These are phyloP conservation scores for Cryomyces minteri DNA, from an alignment of 495 filamentous ascomycete species.

Conservation along the genomic window DNA sequence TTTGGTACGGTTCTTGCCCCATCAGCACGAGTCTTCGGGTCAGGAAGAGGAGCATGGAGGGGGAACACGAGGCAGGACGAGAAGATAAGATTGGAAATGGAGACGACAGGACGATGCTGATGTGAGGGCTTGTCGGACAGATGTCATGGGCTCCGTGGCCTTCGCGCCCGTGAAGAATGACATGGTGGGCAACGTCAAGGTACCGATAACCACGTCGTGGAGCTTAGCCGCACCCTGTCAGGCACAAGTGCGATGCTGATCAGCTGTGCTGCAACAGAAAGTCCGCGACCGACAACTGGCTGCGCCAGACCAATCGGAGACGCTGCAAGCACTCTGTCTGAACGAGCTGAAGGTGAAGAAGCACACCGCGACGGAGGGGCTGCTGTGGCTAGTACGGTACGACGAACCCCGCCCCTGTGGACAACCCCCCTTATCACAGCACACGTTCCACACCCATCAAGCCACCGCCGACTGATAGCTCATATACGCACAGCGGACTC, in stretches of 20 bases:
- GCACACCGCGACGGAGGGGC: constrained; percentile 69
- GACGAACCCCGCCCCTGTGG: constrained; percentile 8
- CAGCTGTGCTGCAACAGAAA: constrained; percentile 45
- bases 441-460: not conserved
- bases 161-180: constrained; percentile 82
- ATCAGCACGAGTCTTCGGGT: not conserved
- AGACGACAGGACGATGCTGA: not conserved
- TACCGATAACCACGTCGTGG: constrained; percentile 17
- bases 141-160: constrained; percentile 61
- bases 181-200: constrained; percentile 82
- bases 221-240: not conserved
- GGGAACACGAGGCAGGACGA: too few species aligned
- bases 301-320: constrained; percentile 56
- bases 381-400: constrained; percentile 84
- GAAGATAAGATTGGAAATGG: not conserved
- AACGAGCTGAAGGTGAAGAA: constrained; percentile 80
- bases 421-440: constrained; percentile 2
- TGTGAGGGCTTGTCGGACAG: constrained; percentile 22
- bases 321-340: constrained; percentile 61
- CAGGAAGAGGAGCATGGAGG: not conserved
- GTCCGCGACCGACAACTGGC: constrained; percentile 65
- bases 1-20: constrained; percentile 45
- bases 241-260: not conserved
- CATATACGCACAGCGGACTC: constrained; percentile 42
- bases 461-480: not conserved